Evolutionary conservation across 345 rosid species (phyloP), one percentile per base, ranked within the genome.

Genomic region (Pugionium dolabratum): DNA sequence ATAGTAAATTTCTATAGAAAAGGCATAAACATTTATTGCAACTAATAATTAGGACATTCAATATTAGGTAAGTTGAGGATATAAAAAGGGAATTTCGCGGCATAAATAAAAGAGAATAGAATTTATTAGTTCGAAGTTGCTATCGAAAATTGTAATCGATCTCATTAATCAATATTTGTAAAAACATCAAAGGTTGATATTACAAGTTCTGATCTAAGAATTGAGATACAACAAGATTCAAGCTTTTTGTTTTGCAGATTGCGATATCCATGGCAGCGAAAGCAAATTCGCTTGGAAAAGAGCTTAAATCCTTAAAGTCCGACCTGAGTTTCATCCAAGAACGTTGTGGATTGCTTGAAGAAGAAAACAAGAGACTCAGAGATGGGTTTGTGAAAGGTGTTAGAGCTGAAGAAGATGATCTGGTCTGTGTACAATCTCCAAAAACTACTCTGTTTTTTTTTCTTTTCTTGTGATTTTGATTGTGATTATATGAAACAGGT

Each of bases 321-420:
- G 93, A 88, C 66, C 32, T 94, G 62, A 77, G 81, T 66, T 90
- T 84, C 65, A 59, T 79, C 78, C 96, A 88, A 85, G 95, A 88
- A 74, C 77, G 91, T 40, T 84, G 91, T 46, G 61, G 72, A 40
- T 67, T 90, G 64, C 89, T 88, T 9, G 96, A 88, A 75, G 97
- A 86, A 71, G 96, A 90, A 65, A 94, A 90, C 80, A 82, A 76
- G 39, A 85, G 91, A 82, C 86, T 94, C 5, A 80, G 91, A 65
- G 89, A 90, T 51, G 96, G 97, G 29, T 84, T 85, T 56, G 75
- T 73, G 0, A 75, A 75, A 36, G 95, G 90, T 37, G 83, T 81
- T 44, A 77, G 85, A 77, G 96, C 93, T 2, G 96, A 90, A 73
- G 99, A 94, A 78, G 97, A 94, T 80, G 99, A 94, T 69, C 80